Evolutionary conservation across 257 asterid genomes (phyloP), one percentile per base, ranked within the genome.

Genomic region (Eucommia ulmoides): DNA sequence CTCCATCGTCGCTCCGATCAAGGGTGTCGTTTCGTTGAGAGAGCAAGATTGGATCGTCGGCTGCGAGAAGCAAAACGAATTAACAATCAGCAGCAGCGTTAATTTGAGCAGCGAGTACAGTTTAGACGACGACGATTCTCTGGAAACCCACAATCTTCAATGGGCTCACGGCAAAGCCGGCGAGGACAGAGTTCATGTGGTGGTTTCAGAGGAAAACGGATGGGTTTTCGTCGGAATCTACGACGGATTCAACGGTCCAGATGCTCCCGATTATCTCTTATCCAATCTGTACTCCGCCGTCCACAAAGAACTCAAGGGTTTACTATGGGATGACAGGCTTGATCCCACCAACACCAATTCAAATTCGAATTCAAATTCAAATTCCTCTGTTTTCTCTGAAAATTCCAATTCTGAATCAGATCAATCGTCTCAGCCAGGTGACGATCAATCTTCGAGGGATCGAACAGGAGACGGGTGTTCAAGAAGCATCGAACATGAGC

Each of bases 141-240:
- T 63, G 29, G 89, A 68, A 23, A 63, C 45, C 47, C 84, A 70
- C 69, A 82, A 83, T 73, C 81, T 89, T 42, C 94, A 85, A 66
- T 89, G 98, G 98, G 98, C 98, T 33, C 98, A 89, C 60, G 98
- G 98, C 1, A 89, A 80, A 74, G 97, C 95, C 0, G 97, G 95
- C 16, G 97, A 88, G 65, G 97, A 88, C 76, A 78, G 97, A 2
- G 96, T 85, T 35, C 96, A 89, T 49, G 98, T 89, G 5, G 96
- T 89, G 41, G 93, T 89, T 14, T 82, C 93, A 3, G 98, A 89
- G 70, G 96, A 85, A 53, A 84, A 82, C 35, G 92, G 85, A 20
- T 89, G 97, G 94, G 94, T 84, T 19, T 88, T 88, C 49, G 97
- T 88, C 0, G 97, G 97, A 47, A 88, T 88, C 49, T 88, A 88